Conservation (phyloP, 192 early-diverging fungal genomes). For the Spizellomyces punctatus region DNA sequence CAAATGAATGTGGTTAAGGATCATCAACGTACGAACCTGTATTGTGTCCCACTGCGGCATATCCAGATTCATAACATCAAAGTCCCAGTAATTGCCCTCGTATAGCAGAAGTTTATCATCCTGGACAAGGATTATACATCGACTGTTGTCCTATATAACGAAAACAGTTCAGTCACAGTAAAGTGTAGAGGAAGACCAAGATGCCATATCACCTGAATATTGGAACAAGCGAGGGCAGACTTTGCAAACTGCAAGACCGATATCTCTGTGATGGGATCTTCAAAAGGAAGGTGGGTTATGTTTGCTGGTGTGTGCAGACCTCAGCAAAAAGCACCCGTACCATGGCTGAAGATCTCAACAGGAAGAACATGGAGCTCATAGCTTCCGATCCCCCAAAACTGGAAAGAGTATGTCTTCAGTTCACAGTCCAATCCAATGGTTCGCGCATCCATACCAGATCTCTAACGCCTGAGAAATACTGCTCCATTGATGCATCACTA, state of each 20-base stretch:
- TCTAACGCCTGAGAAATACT: conserved; percentile 60
- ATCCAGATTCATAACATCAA: conserved; percentile 67
- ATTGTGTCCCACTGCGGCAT: conserved; percentile 73
- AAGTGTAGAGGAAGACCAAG: not conserved
- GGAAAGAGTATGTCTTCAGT: not conserved
- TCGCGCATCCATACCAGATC: conserved; percentile 50
- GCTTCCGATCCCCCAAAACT: conserved; percentile 77
- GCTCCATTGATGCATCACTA: conserved; percentile 44
- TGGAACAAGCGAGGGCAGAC: conserved; percentile 47
- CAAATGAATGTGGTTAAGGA: not conserved
- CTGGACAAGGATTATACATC: conserved; percentile 59
- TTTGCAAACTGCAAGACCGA: conserved; percentile 61
- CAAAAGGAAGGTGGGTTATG: not conserved
- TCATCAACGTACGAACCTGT: conserved; percentile 47
- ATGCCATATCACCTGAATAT: conserved; percentile 9
- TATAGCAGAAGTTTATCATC: conserved; percentile 73
- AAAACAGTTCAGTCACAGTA: not conserved
- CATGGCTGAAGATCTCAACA: not conserved
- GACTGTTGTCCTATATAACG: conserved; percentile 54
- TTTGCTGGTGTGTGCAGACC: not conserved
- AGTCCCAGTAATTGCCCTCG: conserved; percentile 64
- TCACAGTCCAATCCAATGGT: not conserved
- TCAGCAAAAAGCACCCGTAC: not conserved
- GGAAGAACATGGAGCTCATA: conserved; percentile 71
- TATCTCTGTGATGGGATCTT: conserved; percentile 36